Evolutionary conservation across 2,329 filamentous ascomycete species (phyloP), one percentile per base, ranked within the genome.

Genomic region (Neocatenulostroma microsporum): DNA sequence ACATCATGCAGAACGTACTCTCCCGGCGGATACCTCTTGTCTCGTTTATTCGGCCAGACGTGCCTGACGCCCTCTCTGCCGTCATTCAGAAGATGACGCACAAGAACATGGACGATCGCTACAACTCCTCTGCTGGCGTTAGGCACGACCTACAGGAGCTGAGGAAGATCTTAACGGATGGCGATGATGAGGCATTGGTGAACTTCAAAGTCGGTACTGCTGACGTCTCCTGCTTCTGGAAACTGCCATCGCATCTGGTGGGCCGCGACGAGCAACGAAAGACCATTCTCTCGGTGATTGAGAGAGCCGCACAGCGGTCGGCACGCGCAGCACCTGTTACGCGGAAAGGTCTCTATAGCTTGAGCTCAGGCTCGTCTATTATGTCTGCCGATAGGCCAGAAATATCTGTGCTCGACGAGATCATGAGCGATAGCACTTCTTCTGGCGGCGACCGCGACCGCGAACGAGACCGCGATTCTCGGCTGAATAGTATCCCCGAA

Each of bases 41-140:
- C 7, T 84, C 85, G 3, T 76, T 76, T 3, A 76, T 86, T 29
- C 76, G 89, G 34, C 73, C 86, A 42, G 89, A 95, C 54, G 71
- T 94, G 5, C 89, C 89, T 0, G 84, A 93, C 40, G 81, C 82
- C 6, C 68, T 95, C 27, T 83, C 83, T 1, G 74, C 76, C 21
- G 82, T 95, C 28, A 85, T 96, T 26, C 82, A 89, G 56, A 93
- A 87, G 57, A 94, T 93, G 74, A 94, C 87, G 0, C 80, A 86
- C 42, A 94, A 93, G 61, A 83, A 80, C 41, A 84, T 94, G 31
- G 75, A 78, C 39, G 88, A 95, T 40, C 78, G 89, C 11, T 96
- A 95, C 57, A 82, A 94, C 52, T 94, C 86, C 5, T 82, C 84
- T 1, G 87, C 84, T 40, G 88, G 89, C 2, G 72, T 95, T 40